These are phyloP conservation scores for Salix viminalis DNA, from an alignment of 345 rosid genomes.

Conservation along the genomic window DNA sequence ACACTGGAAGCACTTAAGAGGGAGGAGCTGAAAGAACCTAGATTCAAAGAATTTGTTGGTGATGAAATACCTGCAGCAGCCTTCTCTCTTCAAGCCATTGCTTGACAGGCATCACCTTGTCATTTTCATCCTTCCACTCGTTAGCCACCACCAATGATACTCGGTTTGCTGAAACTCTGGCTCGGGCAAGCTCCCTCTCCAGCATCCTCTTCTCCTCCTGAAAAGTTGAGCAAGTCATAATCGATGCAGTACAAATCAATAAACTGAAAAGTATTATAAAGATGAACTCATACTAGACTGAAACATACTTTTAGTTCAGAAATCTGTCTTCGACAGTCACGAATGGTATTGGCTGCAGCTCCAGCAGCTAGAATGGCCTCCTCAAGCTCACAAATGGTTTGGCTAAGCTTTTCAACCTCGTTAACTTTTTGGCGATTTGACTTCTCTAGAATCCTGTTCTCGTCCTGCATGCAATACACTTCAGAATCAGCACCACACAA, in stretches of 20 bases:
- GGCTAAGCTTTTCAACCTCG: conserved; percentile 86
- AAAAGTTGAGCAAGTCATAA: not conserved
- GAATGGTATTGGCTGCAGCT: conserved; percentile 68
- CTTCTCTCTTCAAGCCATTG: conserved; percentile 91
- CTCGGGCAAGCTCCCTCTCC: conserved; percentile 91
- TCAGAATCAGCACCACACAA: not conserved
- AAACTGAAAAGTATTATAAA: not conserved
- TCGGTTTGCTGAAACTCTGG: conserved; percentile 69
- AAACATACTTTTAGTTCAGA: conserved; percentile 61
- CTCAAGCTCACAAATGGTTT: conserved; percentile 73
- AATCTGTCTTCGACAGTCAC: conserved; percentile 71
- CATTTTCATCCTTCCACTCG: conserved; percentile 94
- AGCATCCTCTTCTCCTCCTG: conserved; percentile 90
- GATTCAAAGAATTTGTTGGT: not conserved
- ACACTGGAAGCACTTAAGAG: no score
- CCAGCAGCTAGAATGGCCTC: conserved; percentile 84
- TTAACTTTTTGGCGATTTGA: conserved; percentile 84
- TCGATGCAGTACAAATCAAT: not conserved
- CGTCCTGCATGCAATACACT: conserved; percentile 49
- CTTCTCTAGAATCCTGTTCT: conserved; percentile 85
- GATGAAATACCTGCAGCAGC: conserved; percentile 60
- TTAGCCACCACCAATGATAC: conserved; percentile 87
- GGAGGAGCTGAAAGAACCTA: not conserved
- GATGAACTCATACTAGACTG: not conserved
- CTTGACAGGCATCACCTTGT: conserved; percentile 84